phyloP scores from a whole-genome alignment of 2,329 filamentous ascomycete genomes.

The Fusarium drepaniforme region DNA sequence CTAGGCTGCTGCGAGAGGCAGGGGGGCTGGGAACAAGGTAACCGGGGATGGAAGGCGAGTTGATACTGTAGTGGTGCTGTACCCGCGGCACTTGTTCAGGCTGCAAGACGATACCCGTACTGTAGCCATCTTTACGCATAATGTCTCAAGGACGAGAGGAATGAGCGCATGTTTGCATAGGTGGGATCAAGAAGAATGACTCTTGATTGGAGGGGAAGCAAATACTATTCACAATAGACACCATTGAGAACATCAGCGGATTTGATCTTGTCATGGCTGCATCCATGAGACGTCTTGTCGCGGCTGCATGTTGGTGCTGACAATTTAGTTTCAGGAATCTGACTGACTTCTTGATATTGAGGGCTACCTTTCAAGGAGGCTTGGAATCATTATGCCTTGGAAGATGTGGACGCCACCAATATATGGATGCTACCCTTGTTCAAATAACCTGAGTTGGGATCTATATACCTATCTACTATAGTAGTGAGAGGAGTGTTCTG shows the following conservation, averaged over 20 bases:
- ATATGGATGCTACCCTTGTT: not conserved
- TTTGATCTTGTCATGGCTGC: not conserved
- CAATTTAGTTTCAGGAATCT: not conserved
- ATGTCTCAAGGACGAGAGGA: not conserved
- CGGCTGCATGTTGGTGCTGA: not conserved
- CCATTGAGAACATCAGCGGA: not conserved
- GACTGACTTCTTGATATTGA: not conserved
- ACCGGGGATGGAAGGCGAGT: not conserved
- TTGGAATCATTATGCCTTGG: not conserved
- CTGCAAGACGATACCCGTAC: slow-evolving; percentile 6
- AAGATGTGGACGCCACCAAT: not conserved
- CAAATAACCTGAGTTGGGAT: not conserved
- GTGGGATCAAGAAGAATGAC: not conserved
- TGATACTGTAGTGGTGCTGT: not conserved
- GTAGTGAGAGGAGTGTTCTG: not conserved
- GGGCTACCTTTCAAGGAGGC: not conserved
- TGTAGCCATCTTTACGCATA: not conserved
- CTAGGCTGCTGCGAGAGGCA: not conserved
- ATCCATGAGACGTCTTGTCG: not conserved
- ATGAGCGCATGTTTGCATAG: not conserved
- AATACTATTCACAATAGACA: not conserved
- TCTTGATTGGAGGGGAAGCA: not conserved
- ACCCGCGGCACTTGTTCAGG: not conserved
- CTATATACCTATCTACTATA: not conserved
- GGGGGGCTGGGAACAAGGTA: not conserved